Base-by-base conservation (phyloP, 805 yeast species). In the Candida boleticola region DNA sequence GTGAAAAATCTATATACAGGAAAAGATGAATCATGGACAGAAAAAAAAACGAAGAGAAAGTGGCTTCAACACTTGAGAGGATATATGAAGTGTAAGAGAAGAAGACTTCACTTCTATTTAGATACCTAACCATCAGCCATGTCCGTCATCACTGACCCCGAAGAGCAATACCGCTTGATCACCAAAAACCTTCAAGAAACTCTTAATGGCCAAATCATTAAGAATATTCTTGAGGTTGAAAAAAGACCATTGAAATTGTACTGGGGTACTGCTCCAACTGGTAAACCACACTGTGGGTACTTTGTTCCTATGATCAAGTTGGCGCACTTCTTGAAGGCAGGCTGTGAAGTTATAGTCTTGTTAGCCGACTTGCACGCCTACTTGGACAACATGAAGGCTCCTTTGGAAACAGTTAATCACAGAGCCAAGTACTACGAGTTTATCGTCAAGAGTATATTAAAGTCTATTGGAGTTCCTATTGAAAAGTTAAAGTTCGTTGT, bases 221-320 rank as follows among this genome's bases (percentile, higher is more conserved):
- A 85, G 60, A 78, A 89, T 58, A 80, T 89, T 26, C 71, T 90
- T 47, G 93, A 86, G 60, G 83, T 77, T 42, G 85, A 88, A 57
- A 80, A 88, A 55, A 81, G 95, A 55, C 87, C 93, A 11, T 66
- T 95, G 52, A 85, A 81, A 57, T 68, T 93, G 58, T 93, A 93
- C 80, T 93, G 97, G 98, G 99, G 99, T 52, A 90, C 98, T 17
- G 99, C 99, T 5, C 98, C 99, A 46, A 93, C 99, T 3, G 99
- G 99, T 40, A 87, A 80, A 67, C 97, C 98, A 35, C 99, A 93
- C 69, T 90, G 97, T 72, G 99, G 98, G 40, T 93, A 93, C 76
- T 89, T 93, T 60, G 99, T 93, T 29, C 93, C 98, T 40, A 92
- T 93, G 98, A 85, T 95, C 47, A 92, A 93, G 65, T 68, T 93